Evolutionary conservation across 768 basidiomycete species (phyloP), one percentile per base, ranked within the genome.

Genomic region (Tricholoma sp.): DNA sequence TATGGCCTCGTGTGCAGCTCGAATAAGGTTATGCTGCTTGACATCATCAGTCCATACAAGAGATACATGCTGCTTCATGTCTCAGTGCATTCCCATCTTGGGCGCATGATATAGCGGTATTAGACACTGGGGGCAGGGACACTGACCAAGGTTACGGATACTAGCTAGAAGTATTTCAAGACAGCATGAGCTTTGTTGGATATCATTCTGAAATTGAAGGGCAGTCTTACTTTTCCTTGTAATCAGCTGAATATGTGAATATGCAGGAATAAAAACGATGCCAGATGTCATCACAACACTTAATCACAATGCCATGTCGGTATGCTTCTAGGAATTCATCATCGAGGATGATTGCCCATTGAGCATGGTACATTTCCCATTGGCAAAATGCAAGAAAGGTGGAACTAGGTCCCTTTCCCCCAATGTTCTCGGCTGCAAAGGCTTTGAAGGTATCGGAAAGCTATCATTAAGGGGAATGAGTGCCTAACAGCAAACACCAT

Each of bases 91-190:
- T 0, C 71, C 74, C 17, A 76, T 28, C 0, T 55, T 36, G 24
- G 55, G 41, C 9, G 73, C 61, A 0, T 63, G 8, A 0, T 48
- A 53, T 45, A 67, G 68, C 4, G 50, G 50, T 20, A 72, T 58
- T 0, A 68, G 49, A 52, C 75, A 77, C 0, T 65, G 60, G 24
- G 24, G 24, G 24, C 24, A 24, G 24, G 24, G 24, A 24, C 24
- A 24, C 24, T 24, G 24, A 24, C 34, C 34, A 34, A 0, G 73
- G 75, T 55, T 75, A 76, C 4, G 70, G 73, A 45, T 68, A 74
- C 4, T 12, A 37, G 36, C 61, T 59, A 18, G 60, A 18, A 34
- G 34, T 9, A 34, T 34, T 34, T 4, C 5, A 13, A 4, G 13
- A 34, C 9, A 34, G 8, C 13, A 13, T 34, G 34, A 34, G 34